Conservation (phyloP, 768 basidiomycete genomes). For the Cantharellus cinnabarinus region DNA sequence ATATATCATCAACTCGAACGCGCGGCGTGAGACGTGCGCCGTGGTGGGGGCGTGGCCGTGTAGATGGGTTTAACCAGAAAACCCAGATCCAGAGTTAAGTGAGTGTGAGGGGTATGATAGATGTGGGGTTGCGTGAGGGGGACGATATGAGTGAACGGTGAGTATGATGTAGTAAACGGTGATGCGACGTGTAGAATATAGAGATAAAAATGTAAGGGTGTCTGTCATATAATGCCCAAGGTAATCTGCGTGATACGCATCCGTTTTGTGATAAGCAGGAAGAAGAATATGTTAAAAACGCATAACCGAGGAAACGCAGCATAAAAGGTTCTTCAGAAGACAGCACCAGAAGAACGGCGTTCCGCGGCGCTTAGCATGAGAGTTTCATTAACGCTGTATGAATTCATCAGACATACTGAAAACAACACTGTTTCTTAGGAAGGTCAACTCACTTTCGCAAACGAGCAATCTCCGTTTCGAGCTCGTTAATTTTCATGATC, state of each 20-base stretch:
- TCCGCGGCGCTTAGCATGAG: conserved; percentile 72
- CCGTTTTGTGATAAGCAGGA: no score
- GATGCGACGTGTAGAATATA: no score
- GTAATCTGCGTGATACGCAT: no score
- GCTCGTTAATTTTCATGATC: conserved; percentile 56
- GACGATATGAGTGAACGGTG: no score
- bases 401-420: not conserved
- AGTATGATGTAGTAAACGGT: no score
- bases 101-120: no score
- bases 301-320: not conserved
- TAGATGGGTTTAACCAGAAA: not conserved
- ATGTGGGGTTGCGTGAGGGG: no score
- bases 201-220: no score
- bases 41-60: not conserved
- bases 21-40: not conserved
- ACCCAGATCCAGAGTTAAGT: not conserved
- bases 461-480: conserved; percentile 42
- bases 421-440: not conserved
- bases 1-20: not conserved
- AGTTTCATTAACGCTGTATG: conserved; percentile 55
- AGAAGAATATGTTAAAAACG: no score
- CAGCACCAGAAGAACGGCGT: conserved; percentile 13
- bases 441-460: conserved; percentile 33
- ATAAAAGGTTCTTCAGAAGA: not conserved
- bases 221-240: no score